Percentiles rank a stretch among this genome's conserved stretches.
Evolutionary conservation across 495 filamentous ascomycete species (phyloP).

Genomic region (Aspergillus biplanus): DNA sequence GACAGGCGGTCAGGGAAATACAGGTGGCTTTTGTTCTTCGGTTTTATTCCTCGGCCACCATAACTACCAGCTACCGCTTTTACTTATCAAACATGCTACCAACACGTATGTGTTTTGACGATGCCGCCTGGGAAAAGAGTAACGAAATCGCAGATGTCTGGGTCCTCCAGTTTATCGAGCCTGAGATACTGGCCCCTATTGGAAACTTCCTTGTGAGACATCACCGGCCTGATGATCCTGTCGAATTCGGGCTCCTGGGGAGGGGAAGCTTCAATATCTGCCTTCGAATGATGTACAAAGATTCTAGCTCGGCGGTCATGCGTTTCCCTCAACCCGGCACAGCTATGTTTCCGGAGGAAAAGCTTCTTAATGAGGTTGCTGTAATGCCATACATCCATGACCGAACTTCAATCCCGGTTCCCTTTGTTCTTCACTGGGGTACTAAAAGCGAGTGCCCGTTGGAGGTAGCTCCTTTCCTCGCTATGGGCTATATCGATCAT

Average conservation of each 20-base stretch:
- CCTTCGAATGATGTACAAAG: slow-evolving; percentile 28
- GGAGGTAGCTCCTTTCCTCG: slow-evolving; percentile 49
- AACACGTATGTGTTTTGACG: slow-evolving; percentile 16
- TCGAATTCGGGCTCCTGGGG: slow-evolving; percentile 24
- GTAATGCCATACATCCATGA: slow-evolving; percentile 39
- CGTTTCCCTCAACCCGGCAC: slow-evolving; percentile 30
- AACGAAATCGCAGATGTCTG: slow-evolving; percentile 26
- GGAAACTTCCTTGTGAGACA: slow-evolving; percentile 29
- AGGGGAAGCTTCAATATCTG: slow-evolving; percentile 30
- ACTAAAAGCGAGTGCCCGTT: slow-evolving; percentile 30
- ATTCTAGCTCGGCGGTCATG: slow-evolving; percentile 25
- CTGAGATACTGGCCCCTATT: slow-evolving; percentile 29
- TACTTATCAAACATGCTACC: no score
- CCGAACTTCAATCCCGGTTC: slow-evolving; percentile 39
- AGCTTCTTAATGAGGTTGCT: slow-evolving; percentile 43
- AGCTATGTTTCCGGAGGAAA: slow-evolving; percentile 38
- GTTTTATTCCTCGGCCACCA: no score
- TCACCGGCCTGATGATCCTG: slow-evolving; percentile 21
- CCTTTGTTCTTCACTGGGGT: slow-evolving; percentile 41
- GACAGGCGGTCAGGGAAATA: no score
- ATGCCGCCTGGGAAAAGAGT: slow-evolving; percentile 35
- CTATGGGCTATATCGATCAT: slow-evolving; percentile 51
- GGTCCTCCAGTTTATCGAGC: slow-evolving; percentile 20
- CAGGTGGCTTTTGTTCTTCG: no score
- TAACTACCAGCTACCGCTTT: no score